Percentiles rank a stretch among this genome's conserved stretches.
Evolutionary conservation across 768 basidiomycete genomes (phyloP).

Genomic region (Asterophora lycoperdoides): DNA sequence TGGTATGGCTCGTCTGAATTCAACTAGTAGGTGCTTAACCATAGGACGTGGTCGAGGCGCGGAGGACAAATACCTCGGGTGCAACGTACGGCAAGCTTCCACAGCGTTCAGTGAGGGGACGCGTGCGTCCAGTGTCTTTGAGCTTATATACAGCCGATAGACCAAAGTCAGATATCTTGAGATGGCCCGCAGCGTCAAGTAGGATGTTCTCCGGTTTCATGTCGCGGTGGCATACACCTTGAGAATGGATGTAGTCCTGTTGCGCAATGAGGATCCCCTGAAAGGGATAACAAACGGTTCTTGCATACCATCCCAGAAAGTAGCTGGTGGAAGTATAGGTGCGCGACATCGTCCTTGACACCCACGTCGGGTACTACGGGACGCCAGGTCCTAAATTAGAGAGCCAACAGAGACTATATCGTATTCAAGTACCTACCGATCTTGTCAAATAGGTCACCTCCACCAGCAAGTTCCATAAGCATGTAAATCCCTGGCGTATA

Average conservation of each 20-base stretch:
- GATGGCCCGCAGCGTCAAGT: constrained; percentile 73
- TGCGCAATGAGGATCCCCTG: not conserved
- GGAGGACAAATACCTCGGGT: constrained; percentile 4
- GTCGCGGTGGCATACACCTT: constrained; percentile 95
- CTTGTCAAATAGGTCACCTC: constrained; percentile 97
- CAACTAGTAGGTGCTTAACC: constrained; percentile 41
- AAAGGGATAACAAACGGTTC: too few species aligned
- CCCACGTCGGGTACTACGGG: constrained; percentile 83
- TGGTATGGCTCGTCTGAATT: constrained; percentile 64
- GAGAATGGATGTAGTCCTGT: constrained; percentile 78
- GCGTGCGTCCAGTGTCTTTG: constrained; percentile 73
- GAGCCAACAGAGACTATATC: too few species aligned
- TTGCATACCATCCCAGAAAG: constrained; percentile 70
- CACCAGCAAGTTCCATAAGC: constrained; percentile 86
- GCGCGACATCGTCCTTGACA: constrained; percentile 80
- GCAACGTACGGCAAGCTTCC: constrained; percentile 16
- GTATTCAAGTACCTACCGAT: constrained; percentile 60
- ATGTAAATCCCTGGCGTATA: constrained; percentile 88
- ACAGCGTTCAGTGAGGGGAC: constrained; percentile 45
- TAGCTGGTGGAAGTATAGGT: constrained; percentile 86
- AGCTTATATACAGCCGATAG: constrained; percentile 87
- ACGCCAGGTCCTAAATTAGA: too few species aligned
- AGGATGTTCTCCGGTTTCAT: constrained; percentile 96
- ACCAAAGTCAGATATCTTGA: constrained; percentile 96
- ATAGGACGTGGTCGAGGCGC: not conserved